Evolutionary conservation across 2,329 filamentous ascomycete species (phyloP), one percentile per base, ranked within the genome.

Genomic region (Torrubiella hemipterigena): DNA sequence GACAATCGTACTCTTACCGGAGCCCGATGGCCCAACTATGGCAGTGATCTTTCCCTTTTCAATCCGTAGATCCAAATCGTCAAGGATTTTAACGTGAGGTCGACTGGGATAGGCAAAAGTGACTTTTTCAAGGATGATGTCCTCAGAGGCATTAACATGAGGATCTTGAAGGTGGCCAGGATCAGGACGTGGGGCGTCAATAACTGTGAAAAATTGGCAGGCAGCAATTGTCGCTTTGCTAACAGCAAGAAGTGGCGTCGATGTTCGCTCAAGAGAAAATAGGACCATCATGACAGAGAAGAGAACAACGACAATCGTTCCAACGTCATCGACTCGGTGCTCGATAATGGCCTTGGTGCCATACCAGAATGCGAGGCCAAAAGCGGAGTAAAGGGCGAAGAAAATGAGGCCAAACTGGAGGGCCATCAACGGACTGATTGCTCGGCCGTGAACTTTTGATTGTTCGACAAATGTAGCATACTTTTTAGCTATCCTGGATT

Each of bases 1-100:
- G 0, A 80, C 66, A n/a, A 81, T 68, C 0, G 77, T 82, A 31
- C 69, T 77, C 48, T 82, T 83, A 1, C 77, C 77, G 5, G 64
- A 71, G 0, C 77, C 77, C 3, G 71, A 77, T 2, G 73, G 66
- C 0, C 77, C 77, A 10, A 82, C 76, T 9, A 83, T 73, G 4
- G 77, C 77, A 0, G 75, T 80, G 2, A 71, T 63, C 41, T 77
- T 74, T 7, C 73, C 71, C 9, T 65, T 60, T 27, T 63, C 56
- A 30, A 80, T 66, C 2, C 45, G 55, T 6, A 78, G 49, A 38
- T 60, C 59, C 3, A 78, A 49, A 3, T 59, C 51, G 38, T 75
- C 59, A 2, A 79, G 51, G 0, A 79, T 67, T 37, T 66, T 67
- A 32, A 71, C 62, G 34, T 69, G 60, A 0, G 69, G 67, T 9